phyloP scores from a whole-genome alignment of 148 eudicot species.

The Persicaria tinctoria region DNA sequence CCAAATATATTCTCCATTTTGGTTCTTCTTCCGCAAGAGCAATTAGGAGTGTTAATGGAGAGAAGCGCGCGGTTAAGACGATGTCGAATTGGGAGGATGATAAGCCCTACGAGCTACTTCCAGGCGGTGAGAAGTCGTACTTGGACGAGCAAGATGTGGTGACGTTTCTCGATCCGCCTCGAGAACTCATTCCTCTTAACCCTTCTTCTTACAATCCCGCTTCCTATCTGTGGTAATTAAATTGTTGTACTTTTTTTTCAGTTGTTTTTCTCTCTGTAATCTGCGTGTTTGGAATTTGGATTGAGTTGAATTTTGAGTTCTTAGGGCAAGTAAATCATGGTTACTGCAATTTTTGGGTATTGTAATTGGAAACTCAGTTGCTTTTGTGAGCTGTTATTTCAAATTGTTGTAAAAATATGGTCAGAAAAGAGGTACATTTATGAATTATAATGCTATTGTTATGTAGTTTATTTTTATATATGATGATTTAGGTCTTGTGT shows the following conservation, averaged over 20 bases:
- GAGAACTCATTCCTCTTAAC: conserved; percentile 57
- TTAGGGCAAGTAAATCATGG: not conserved
- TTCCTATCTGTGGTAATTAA: conserved; percentile 58
- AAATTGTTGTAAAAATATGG: not conserved
- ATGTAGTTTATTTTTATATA: not conserved
- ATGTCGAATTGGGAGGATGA: conserved; percentile 39
- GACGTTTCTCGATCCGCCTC: conserved; percentile 69
- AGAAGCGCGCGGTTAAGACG: conserved; percentile 12
- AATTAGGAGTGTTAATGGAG: conserved; percentile 21
- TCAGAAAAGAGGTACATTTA: not conserved
- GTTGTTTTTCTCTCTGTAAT: not conserved
- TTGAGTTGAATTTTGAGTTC: conserved; percentile 6
- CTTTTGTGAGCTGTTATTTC: not conserved
- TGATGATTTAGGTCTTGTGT: not conserved
- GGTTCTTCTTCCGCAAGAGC: not conserved
- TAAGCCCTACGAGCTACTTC: conserved; percentile 35
- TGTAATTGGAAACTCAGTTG: not conserved
- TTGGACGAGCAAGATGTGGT: conserved; percentile 64
- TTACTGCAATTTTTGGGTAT: not conserved
- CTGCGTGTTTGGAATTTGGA: not conserved
- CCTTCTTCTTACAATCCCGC: conserved; percentile 72
- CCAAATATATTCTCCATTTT: not conserved
- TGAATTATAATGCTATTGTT: not conserved
- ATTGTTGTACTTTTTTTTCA: not conserved
- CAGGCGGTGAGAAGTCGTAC: conserved; percentile 36